Percentiles rank a stretch among this genome's conserved stretches.
Conservation (phyloP, 129 eudicot species). For the Gnaphalium uliginosum region DNA sequence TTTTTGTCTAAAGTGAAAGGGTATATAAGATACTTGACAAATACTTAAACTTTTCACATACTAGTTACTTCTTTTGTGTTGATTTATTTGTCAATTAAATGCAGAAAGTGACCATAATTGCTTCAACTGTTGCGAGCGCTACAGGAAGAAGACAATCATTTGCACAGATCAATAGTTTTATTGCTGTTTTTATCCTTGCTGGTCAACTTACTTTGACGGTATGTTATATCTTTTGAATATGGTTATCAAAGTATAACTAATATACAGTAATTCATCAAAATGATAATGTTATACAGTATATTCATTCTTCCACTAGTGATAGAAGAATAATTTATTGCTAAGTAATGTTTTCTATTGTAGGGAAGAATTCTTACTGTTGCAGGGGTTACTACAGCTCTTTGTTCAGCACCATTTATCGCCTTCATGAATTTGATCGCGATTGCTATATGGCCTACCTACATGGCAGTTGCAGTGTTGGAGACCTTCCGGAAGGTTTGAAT, state of each 20-base stretch:
- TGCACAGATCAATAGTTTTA: constrained; percentile 90
- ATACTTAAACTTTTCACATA: background rate
- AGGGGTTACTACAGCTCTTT: constrained; percentile 82
- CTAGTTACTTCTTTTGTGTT: constrained; percentile 10
- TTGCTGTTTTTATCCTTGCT: constrained; percentile 86
- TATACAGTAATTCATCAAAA: background rate
- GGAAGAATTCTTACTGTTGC: constrained; percentile 80
- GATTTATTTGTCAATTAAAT: constrained; percentile 10
- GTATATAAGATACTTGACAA: background rate
- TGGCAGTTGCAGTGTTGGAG: constrained; percentile 73
- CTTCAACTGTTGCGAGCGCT: constrained; percentile 67
- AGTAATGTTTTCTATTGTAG: constrained; percentile 35
- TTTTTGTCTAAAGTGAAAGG: background rate
- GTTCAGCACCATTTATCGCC: constrained; percentile 69
- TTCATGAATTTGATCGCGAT: constrained; percentile 69
- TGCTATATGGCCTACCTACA: constrained; percentile 86
- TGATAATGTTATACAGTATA: background rate
- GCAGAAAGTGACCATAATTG: constrained; percentile 90
- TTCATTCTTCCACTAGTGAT: background rate
- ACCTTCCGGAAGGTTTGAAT: constrained; percentile 74
- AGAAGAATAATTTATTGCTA: background rate
- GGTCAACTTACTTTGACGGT: constrained; percentile 96
- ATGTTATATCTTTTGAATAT: constrained; percentile 25
- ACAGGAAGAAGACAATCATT: constrained; percentile 73
- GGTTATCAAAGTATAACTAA: background rate